These are phyloP conservation scores for Dianthus caryophyllus DNA, from an alignment of 148 eudicot genomes.

Conservation along the genomic window DNA sequence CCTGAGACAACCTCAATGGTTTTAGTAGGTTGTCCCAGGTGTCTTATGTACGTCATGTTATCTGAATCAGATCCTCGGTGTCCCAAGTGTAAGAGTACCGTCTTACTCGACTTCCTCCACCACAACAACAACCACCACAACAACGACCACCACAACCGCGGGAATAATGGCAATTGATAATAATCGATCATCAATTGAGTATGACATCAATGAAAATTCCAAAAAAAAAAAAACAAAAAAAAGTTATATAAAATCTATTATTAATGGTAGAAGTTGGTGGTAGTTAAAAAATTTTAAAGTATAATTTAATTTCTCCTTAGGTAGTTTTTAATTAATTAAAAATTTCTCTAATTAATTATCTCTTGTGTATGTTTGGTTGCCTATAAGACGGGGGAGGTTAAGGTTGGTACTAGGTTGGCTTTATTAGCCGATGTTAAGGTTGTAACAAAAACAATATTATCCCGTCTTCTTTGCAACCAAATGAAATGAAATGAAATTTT, in stretches of 20 bases:
- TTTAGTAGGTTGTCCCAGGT: conserved; percentile 40
- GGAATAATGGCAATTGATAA: neutral
- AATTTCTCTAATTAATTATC: neutral
- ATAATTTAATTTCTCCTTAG: neutral
- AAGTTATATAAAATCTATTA: neutral
- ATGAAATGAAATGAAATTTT: conserved; percentile 15
- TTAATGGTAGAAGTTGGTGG: neutral
- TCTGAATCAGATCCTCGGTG: conserved; percentile 43
- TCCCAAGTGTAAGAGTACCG: conserved; percentile 52
- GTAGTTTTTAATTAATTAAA: neutral
- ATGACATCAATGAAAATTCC: neutral
- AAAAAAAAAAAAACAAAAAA: no score
- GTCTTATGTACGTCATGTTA: conserved; percentile 54
- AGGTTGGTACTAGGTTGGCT: conserved; percentile 4
- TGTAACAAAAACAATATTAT: conserved; percentile 5
- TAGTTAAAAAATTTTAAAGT: neutral
- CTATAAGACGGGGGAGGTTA: conserved; percentile 38
- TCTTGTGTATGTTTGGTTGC: conserved; percentile 41
- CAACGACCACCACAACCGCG: neutral
- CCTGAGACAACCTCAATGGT: conserved; percentile 46
- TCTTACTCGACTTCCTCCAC: conserved; percentile 39
- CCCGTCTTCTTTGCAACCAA: conserved; percentile 56
- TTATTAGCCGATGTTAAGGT: neutral
- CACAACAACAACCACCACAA: conserved; percentile 5
- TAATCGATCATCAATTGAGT: neutral